These are phyloP conservation scores for Onygena corvina DNA, from an alignment of 2,329 filamentous ascomycete genomes.

Conservation along the genomic window DNA sequence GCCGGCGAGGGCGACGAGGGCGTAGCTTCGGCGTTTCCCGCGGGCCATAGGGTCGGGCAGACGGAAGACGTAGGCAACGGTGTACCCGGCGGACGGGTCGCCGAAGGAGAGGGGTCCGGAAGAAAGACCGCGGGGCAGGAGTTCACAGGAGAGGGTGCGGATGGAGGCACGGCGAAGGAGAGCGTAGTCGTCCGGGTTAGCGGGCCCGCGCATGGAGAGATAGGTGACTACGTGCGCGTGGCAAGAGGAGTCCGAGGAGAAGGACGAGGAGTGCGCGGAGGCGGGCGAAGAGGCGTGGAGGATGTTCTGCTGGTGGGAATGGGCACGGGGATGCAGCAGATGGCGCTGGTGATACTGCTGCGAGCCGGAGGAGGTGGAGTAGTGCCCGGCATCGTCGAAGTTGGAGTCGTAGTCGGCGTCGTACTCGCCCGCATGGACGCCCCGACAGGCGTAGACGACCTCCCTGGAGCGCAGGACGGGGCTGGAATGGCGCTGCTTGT, in stretches of 20 bases:
- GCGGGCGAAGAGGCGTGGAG: slow-evolving; percentile 24
- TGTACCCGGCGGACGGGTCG: slow-evolving; percentile 45
- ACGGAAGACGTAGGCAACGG: slow-evolving; percentile 49
- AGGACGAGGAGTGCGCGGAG: slow-evolving; percentile 30
- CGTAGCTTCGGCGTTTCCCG: slow-evolving; percentile 45
- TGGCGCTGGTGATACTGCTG: slow-evolving; percentile 28
- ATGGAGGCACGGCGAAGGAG: slow-evolving; percentile 46
- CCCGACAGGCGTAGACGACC: slow-evolving; percentile 41
- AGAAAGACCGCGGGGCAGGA: slow-evolving; percentile 43
- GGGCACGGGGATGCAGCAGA: too few relatives aligned
- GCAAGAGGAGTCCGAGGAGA: slow-evolving; percentile 35
- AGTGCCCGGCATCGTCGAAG: slow-evolving; percentile 27
- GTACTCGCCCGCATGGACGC: slow-evolving; percentile 27
- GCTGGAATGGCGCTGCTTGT: slow-evolving; percentile 40
- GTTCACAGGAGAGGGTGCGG: slow-evolving; percentile 46
- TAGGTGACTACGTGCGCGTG: slow-evolving; percentile 48
- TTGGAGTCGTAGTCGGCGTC: slow-evolving; percentile 24
- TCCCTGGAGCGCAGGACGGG: slow-evolving; percentile 46
- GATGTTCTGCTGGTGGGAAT: neutral
- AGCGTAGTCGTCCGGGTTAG: slow-evolving; percentile 43
- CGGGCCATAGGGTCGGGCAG: slow-evolving; percentile 47
- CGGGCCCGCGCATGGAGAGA: slow-evolving; percentile 45
- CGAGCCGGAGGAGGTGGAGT: slow-evolving; percentile 21
- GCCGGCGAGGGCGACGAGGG: slow-evolving; percentile 45
- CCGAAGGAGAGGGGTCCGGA: slow-evolving; percentile 49